Conservation (phyloP, 1,284 basidiomycete genomes). For the Laetiporus sulphureus region DNA sequence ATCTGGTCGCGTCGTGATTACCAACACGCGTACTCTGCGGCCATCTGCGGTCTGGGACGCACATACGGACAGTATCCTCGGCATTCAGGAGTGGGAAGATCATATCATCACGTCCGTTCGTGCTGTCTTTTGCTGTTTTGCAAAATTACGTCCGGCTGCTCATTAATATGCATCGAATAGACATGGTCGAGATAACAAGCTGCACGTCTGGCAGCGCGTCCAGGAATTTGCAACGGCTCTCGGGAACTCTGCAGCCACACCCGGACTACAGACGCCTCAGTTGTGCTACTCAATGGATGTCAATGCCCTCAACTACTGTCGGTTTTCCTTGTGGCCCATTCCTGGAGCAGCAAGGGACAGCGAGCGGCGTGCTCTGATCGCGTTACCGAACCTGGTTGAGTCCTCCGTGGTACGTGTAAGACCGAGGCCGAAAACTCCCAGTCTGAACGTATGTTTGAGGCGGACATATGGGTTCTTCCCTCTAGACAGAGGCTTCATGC, state of each 20-base stretch:
- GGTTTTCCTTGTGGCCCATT: constrained; percentile 54
- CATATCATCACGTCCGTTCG: constrained; percentile 63
- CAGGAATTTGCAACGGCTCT: constrained; percentile 37
- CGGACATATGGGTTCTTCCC: constrained; percentile 75
- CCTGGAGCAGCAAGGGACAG: constrained; percentile 10
- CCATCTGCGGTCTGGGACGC: constrained; percentile 70
- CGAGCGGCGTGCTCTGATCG: constrained; percentile 45
- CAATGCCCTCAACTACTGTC: constrained; percentile 88
- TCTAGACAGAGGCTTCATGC: constrained; percentile 64
- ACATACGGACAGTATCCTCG: constrained; percentile 70
- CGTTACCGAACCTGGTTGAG: constrained; percentile 82
- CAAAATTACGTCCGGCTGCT: too few species aligned
- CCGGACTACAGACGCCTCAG: constrained; percentile 41
- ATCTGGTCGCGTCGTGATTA: constrained; percentile 64
- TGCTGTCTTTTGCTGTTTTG: neutral
- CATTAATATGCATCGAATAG: constrained; percentile 39
- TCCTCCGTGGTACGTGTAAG: constrained; percentile 66
- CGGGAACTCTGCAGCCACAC: constrained; percentile 49
- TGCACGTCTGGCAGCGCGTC: constrained; percentile 61
- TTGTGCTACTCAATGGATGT: constrained; percentile 69
- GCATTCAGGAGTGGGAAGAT: constrained; percentile 65
- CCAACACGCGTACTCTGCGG: constrained; percentile 67
- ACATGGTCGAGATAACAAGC: constrained; percentile 82
- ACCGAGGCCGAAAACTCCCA: neutral
- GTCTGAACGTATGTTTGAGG: constrained; percentile 45